phyloP scores from a whole-genome alignment of 805 yeast species.

The Metahyphopichia silvanorum region DNA sequence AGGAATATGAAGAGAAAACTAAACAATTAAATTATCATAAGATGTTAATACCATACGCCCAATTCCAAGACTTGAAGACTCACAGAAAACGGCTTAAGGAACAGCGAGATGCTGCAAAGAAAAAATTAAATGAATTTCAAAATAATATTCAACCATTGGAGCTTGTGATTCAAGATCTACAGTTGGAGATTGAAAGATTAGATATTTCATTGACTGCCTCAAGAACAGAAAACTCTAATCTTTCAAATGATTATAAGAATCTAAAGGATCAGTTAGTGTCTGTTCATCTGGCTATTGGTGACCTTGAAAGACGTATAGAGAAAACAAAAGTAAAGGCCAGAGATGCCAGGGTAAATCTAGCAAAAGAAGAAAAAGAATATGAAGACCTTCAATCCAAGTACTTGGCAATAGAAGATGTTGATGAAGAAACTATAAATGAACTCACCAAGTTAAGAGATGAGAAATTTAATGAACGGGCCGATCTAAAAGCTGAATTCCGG shows the following conservation, averaged over 20 bases:
- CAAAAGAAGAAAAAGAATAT: constrained; percentile 7
- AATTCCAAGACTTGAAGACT: constrained; percentile 33
- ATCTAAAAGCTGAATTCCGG: constrained; percentile 5
- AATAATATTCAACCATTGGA: constrained; percentile 20
- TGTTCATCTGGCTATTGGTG: constrained; percentile 3
- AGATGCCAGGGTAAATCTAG: constrained; percentile 11
- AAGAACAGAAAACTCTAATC: background rate
- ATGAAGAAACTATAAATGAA: constrained; percentile 20
- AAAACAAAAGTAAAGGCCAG: constrained; percentile 1
- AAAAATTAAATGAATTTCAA: constrained; percentile 23
- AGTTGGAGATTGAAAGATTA: too few relatives aligned
- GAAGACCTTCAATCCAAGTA: constrained; percentile 13
- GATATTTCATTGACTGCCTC: background rate
- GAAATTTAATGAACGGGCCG: constrained; percentile 14
- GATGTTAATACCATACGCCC: constrained; percentile 40
- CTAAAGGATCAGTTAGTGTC: constrained; percentile 5
- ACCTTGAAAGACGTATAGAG: constrained; percentile 2
- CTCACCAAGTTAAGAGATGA: constrained; percentile 18
- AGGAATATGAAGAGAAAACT: constrained; percentile 45
- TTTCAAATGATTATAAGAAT: constrained; percentile 1
- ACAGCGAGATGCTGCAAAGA: constrained; percentile 34
- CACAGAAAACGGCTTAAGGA: constrained; percentile 28
- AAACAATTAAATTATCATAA: constrained; percentile 34
- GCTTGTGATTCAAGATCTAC: constrained; percentile 1
- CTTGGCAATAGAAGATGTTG: constrained; percentile 22